These are phyloP conservation scores for Lipomyces spencermartinsiae DNA, from an alignment of 805 yeast genomes.

Conservation along the genomic window DNA sequence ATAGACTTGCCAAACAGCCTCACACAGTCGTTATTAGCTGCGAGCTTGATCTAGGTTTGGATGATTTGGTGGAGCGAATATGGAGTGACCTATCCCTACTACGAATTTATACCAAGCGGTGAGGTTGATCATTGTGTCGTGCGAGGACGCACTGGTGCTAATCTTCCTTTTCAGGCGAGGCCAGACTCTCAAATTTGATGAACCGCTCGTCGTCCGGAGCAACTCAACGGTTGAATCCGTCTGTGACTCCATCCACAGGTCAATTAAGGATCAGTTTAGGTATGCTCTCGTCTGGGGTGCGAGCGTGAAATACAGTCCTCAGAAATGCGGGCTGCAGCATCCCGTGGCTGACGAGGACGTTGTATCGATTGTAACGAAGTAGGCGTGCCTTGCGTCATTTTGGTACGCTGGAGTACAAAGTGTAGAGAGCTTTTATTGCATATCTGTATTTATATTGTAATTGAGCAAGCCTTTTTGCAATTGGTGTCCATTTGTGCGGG, in stretches of 20 bases:
- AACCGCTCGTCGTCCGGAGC: slow-evolving; percentile 88
- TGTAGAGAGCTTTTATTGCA: neutral
- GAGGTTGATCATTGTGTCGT: neutral
- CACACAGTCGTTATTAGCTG: slow-evolving; percentile 94
- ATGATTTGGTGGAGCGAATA: slow-evolving; percentile 87
- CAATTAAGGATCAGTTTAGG: slow-evolving; percentile 88
- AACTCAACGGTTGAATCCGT: slow-evolving; percentile 82
- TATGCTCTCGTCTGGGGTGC: slow-evolving; percentile 98
- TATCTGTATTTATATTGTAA: neutral
- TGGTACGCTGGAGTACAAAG: neutral
- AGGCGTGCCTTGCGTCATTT: neutral
- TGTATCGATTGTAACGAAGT: slow-evolving; percentile 86
- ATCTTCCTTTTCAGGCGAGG: slow-evolving; percentile 62
- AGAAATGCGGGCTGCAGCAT: slow-evolving; percentile 90
- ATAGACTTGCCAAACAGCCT: slow-evolving; percentile 88
- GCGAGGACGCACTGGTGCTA: neutral
- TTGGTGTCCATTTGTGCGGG: too few species aligned
- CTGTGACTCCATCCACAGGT: slow-evolving; percentile 91
- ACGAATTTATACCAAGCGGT: slow-evolving; percentile 79
- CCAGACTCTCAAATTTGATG: slow-evolving; percentile 75
- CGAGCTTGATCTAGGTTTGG: slow-evolving; percentile 82
- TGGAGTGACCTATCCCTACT: slow-evolving; percentile 86
- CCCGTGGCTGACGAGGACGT: slow-evolving; percentile 91
- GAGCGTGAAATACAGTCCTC: slow-evolving; percentile 93
- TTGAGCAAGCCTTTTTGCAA: neutral